Evolutionary conservation across 2,329 filamentous ascomycete genomes (phyloP).

Genomic region (Fusarium paranaense): DNA sequence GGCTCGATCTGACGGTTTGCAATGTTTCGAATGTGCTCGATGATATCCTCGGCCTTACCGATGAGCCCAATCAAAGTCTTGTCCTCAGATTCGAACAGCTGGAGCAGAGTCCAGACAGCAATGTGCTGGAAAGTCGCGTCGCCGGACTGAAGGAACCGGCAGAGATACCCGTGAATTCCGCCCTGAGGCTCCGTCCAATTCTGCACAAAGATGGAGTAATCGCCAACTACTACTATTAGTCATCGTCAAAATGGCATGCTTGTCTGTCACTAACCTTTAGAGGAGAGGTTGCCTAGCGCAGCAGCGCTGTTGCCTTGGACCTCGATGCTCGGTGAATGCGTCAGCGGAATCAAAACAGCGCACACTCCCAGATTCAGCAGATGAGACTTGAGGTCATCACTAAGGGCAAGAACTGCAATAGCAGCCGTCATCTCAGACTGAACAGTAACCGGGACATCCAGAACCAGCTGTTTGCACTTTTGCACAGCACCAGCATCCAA

Average conservation of each 20-base stretch:
- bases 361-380: slow-evolving; percentile 93
- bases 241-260: background rate
- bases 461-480: slow-evolving; percentile 96
- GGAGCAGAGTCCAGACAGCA: slow-evolving; percentile 96
- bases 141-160: slow-evolving; percentile 90
- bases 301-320: slow-evolving; percentile 98
- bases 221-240: slow-evolving; percentile 74
- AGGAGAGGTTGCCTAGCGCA: slow-evolving; percentile 93
- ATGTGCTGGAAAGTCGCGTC: slow-evolving; percentile 99
- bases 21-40: slow-evolving; percentile 91
- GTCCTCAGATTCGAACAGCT: slow-evolving; percentile 95
- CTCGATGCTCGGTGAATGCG: slow-evolving; percentile 94
- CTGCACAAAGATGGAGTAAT: slow-evolving; percentile 95
- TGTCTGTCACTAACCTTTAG: slow-evolving; percentile 77
- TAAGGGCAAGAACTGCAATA: slow-evolving; percentile 94
- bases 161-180: slow-evolving; percentile 95
- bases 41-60: slow-evolving; percentile 88
- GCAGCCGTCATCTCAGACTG: slow-evolving; percentile 99
- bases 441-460: slow-evolving; percentile 92
- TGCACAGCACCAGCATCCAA: slow-evolving; percentile 96
- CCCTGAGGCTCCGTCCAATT: slow-evolving; percentile 94
- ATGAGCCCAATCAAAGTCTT: slow-evolving; percentile 89
- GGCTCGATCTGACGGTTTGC: slow-evolving; percentile 89
- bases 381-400: slow-evolving; percentile 94
- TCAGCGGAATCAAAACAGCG: slow-evolving; percentile 94